Percentiles rank a stretch among this genome's conserved stretches.
Conservation (phyloP, 805 yeast species). For the Candida corydali region DNA sequence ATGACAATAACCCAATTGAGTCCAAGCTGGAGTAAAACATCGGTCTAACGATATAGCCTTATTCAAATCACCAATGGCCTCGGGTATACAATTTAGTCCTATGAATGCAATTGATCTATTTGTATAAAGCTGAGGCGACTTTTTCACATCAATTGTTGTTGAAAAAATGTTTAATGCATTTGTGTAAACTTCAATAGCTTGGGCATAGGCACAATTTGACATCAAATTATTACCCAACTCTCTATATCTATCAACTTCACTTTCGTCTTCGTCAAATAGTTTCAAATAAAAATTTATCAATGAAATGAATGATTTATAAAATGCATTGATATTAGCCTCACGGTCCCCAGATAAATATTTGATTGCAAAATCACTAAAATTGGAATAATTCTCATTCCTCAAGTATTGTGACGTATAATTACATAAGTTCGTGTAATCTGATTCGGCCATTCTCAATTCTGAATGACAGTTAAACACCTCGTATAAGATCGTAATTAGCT, state of each 20-base stretch:
- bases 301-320: background rate
- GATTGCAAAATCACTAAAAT: background rate
- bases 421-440: background rate
- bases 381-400: background rate
- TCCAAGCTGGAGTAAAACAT: slow-evolving; percentile 39
- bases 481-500: background rate
- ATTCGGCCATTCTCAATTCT: background rate
- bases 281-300: slow-evolving; percentile 1
- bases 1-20: slow-evolving; percentile 41
- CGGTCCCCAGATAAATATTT: background rate
- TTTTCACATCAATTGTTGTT: slow-evolving; percentile 10
- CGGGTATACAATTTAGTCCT: slow-evolving; percentile 37
- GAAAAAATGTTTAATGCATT: slow-evolving; percentile 25
- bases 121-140: slow-evolving; percentile 29
- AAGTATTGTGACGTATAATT: slow-evolving; percentile 1
- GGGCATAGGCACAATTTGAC: slow-evolving; percentile 33
- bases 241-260: slow-evolving; percentile 18
- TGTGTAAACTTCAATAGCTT: slow-evolving; percentile 36
- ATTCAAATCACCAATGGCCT: slow-evolving; percentile 35
- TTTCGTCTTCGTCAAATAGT: background rate
- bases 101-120: slow-evolving; percentile 40
- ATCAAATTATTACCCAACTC: slow-evolving; percentile 40
- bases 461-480: slow-evolving; percentile 2
- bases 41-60: slow-evolving; percentile 26
- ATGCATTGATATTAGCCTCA: background rate